phyloP scores from a whole-genome alignment of 2,329 filamentous ascomycete genomes.

The Fusarium sp. region DNA sequence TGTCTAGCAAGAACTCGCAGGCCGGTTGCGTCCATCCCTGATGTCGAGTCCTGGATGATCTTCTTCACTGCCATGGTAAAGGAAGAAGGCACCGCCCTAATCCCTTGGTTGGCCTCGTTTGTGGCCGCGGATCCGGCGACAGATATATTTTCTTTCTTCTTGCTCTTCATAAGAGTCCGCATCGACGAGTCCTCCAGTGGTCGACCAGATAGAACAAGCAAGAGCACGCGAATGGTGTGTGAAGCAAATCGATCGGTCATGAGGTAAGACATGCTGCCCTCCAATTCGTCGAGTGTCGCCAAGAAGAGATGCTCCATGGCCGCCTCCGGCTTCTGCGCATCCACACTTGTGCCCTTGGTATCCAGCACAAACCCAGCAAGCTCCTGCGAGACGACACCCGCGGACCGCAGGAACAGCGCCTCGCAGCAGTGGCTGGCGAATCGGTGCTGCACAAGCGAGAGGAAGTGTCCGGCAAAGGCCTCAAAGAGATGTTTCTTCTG shows the following conservation, averaged over 20 bases:
- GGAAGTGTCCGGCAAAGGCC: conserved; percentile 88
- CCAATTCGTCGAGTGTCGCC: conserved; percentile 87
- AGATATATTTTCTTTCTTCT: conserved; percentile 88
- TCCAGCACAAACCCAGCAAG: conserved; percentile 66
- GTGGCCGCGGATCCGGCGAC: conserved; percentile 69
- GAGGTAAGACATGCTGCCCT: conserved; percentile 85
- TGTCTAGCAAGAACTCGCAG: conserved; percentile 89
- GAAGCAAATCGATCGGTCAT: conserved; percentile 93
- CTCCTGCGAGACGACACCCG: conserved; percentile 84
- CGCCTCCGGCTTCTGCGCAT: conserved; percentile 65
- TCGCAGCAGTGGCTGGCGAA: conserved; percentile 99
- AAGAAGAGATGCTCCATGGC: conserved; percentile 91
- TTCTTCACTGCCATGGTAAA: conserved; percentile 86
- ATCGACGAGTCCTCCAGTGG: conserved; percentile 80
- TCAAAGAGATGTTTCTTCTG: conserved; percentile 92
- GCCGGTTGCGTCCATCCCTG: conserved; percentile 83
- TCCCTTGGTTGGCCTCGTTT: conserved; percentile 61
- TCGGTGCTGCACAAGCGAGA: conserved; percentile 91
- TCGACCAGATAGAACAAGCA: conserved; percentile 88
- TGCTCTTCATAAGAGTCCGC: conserved; percentile 87
- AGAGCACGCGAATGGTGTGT: conserved; percentile 87
- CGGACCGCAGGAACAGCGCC: conserved; percentile 88
- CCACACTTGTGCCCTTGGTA: conserved; percentile 59
- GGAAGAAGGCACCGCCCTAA: conserved; percentile 80
- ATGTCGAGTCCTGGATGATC: conserved; percentile 83